Evolutionary conservation across 352 stramenopile genomes (phyloP).

Genomic region (Pythium rishiriense): DNA sequence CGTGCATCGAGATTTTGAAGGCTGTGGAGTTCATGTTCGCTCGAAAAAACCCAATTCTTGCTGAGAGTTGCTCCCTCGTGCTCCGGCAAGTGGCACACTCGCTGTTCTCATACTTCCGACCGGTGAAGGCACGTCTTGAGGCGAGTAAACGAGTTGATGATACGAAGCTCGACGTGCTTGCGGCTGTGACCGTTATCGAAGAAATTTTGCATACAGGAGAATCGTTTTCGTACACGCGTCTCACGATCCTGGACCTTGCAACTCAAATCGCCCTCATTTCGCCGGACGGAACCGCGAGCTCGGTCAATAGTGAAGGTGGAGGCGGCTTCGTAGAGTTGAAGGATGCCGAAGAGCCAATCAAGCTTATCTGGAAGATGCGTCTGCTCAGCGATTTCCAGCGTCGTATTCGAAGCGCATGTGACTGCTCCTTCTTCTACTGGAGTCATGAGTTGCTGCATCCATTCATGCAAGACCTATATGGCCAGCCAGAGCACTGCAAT

Average conservation of each 20-base stretch:
- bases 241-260: slow-evolving; percentile 79
- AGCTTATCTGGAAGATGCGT: slow-evolving; percentile 84
- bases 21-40: slow-evolving; percentile 93
- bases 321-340: slow-evolving; percentile 49
- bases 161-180: slow-evolving; percentile 84
- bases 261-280: slow-evolving; percentile 82
- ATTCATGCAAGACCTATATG: slow-evolving; percentile 86
- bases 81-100: slow-evolving; percentile 79
- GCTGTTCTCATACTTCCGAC: slow-evolving; percentile 78
- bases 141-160: slow-evolving; percentile 87
- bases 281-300: slow-evolving; percentile 45
- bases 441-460: slow-evolving; percentile 86
- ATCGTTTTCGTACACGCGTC: slow-evolving; percentile 83
- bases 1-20: slow-evolving; percentile 91
- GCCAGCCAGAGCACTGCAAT: slow-evolving; percentile 74
- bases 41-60: slow-evolving; percentile 80
- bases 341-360: slow-evolving; percentile 68
- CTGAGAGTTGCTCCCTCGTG: slow-evolving; percentile 71
- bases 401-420: slow-evolving; percentile 80
- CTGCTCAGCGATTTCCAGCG: slow-evolving; percentile 89
- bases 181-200: slow-evolving; percentile 82
- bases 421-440: slow-evolving; percentile 95
- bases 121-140: slow-evolving; percentile 80
- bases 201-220: slow-evolving; percentile 81
- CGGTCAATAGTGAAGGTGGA: slow-evolving; percentile 39